Percentiles rank a stretch among this genome's conserved stretches.
phyloP scores from a whole-genome alignment of 495 filamentous ascomycete species.

The Lasiosphaeria hispida region DNA sequence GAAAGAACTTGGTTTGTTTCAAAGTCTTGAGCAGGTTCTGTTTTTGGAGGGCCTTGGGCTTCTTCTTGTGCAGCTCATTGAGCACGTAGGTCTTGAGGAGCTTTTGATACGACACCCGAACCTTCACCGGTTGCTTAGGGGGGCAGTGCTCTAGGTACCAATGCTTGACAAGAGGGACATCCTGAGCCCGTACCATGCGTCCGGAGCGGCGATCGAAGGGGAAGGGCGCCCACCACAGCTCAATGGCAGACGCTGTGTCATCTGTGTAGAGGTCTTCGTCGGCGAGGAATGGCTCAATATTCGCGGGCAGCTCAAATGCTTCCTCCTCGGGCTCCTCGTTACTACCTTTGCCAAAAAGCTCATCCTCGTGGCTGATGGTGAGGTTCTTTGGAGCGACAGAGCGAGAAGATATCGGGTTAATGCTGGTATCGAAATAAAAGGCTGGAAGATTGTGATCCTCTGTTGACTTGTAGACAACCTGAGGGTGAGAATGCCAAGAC shows the following conservation, averaged over 20 bases:
- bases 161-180: slow-evolving; percentile 96
- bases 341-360: slow-evolving; percentile 83
- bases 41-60: slow-evolving; percentile 91
- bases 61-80: slow-evolving; percentile 93
- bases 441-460: slow-evolving; percentile 89
- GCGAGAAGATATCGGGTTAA: slow-evolving; percentile 95
- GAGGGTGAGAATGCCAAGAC: slow-evolving; percentile 91
- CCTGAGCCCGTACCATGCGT: slow-evolving; percentile 94
- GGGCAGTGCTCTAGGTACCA: slow-evolving; percentile 97
- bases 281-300: slow-evolving; percentile 81
- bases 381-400: slow-evolving; percentile 94
- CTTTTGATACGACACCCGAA: slow-evolving; percentile 99
- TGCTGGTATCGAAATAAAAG: slow-evolving; percentile 96
- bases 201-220: slow-evolving; percentile 97
- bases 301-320: slow-evolving; percentile 76
- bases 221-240: slow-evolving; percentile 97
- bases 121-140: slow-evolving; percentile 88
- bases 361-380: slow-evolving; percentile 89
- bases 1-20: slow-evolving; percentile 98
- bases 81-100: slow-evolving; percentile 94
- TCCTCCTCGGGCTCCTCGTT: slow-evolving; percentile 75
- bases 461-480: slow-evolving; percentile 83
- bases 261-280: slow-evolving; percentile 87
- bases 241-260: slow-evolving; percentile 89
- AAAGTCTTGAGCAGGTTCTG: slow-evolving; percentile 86